phyloP scores from a whole-genome alignment of 2,329 filamentous ascomycete species.

The Rutstroemia sp. region DNA sequence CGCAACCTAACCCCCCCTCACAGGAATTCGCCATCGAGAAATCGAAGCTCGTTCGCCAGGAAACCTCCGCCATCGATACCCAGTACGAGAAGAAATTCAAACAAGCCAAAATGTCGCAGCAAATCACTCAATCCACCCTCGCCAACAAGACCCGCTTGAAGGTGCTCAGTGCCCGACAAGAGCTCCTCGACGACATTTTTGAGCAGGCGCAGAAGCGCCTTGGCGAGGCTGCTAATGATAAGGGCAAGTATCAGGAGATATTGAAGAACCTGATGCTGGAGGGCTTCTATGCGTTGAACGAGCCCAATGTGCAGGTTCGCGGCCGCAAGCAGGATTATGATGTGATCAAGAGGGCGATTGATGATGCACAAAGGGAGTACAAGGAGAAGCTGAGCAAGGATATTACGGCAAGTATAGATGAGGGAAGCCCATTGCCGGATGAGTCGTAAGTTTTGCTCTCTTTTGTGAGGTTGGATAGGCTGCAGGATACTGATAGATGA shows the following conservation, averaged over 20 bases:
- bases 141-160: slow-evolving; percentile 93
- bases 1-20: slow-evolving; percentile 2
- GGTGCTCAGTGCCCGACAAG: slow-evolving; percentile 80
- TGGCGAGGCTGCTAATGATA: slow-evolving; percentile 56
- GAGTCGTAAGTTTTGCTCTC: slow-evolving; percentile 59
- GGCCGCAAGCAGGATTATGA: slow-evolving; percentile 75
- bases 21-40: slow-evolving; percentile 95
- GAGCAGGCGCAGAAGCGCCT: slow-evolving; percentile 71
- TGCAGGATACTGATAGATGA: slow-evolving; percentile 3
- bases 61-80: slow-evolving; percentile 85
- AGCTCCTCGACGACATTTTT: slow-evolving; percentile 85
- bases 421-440: slow-evolving; percentile 71
- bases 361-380: slow-evolving; percentile 72
- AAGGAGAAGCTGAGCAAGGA: slow-evolving; percentile 70
- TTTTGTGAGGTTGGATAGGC: background rate
- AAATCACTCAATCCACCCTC: slow-evolving; percentile 94
- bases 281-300: slow-evolving; percentile 80
- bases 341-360: slow-evolving; percentile 68
- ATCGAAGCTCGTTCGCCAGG: slow-evolving; percentile 93
- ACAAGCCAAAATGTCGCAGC: slow-evolving; percentile 95
- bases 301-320: slow-evolving; percentile 67
- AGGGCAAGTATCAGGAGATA: slow-evolving; percentile 65
- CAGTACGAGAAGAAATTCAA: slow-evolving; percentile 99
- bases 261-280: slow-evolving; percentile 81
- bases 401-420: slow-evolving; percentile 63